Evolutionary conservation across 2,329 filamentous ascomycete species (phyloP).

Genomic region (Paraphoma chrysanthemicola): DNA sequence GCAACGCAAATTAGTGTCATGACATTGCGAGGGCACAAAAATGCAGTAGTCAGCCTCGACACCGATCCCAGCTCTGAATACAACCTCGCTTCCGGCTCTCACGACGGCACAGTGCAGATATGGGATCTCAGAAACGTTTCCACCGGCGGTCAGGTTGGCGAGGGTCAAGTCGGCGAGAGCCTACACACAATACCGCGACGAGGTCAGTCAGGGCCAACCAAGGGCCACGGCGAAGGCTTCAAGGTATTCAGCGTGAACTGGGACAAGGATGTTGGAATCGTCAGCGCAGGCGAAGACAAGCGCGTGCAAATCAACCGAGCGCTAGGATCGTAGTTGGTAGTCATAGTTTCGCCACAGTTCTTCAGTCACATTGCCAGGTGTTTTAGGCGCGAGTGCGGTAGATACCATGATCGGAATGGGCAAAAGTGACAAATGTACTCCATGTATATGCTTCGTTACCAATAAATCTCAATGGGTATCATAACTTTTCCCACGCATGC

Average conservation of each 20-base stretch:
- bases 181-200: conserved; percentile 81
- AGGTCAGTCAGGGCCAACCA: conserved; percentile 61
- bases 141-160: conserved; percentile 59
- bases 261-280: conserved; percentile 86
- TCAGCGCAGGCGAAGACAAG: conserved; percentile 92
- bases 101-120: conserved; percentile 90
- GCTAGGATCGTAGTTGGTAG: conserved; percentile 18
- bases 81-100: conserved; percentile 85
- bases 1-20: conserved; percentile 80
- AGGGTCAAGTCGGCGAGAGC: conserved; percentile 69
- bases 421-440: conserved; percentile 2
- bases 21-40: conserved; percentile 89
- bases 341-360: too few species aligned
- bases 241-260: conserved; percentile 92
- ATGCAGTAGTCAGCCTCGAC: conserved; percentile 69
- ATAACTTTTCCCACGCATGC: conserved; percentile 12
- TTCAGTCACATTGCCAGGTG: neutral
- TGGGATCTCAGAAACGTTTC: conserved; percentile 87
- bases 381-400: conserved; percentile 2
- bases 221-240: conserved; percentile 77
- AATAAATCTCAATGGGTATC: conserved; percentile 30
- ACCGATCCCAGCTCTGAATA: conserved; percentile 73
- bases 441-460: neutral
- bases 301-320: conserved; percentile 82
- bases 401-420: conserved; percentile 1